Evolutionary conservation across 257 asterid genomes (phyloP), one percentile per base, ranked within the genome.

Genomic region (Scutellaria barbata): DNA sequence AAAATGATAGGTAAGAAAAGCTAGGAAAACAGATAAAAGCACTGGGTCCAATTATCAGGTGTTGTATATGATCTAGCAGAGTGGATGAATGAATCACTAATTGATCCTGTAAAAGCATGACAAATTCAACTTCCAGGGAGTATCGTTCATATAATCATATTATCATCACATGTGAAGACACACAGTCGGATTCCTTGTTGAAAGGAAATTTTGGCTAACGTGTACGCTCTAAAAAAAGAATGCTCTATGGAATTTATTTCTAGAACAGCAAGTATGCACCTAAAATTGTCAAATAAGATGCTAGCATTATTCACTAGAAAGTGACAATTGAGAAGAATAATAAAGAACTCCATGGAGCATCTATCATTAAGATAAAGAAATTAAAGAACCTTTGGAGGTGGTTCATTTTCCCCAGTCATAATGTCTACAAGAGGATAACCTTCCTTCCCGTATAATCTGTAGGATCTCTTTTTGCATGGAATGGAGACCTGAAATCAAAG

Each of bases 341-440:
- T 45, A 57, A 14, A 12, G 10, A 61, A 53, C 30, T 41, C 69
- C 13, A 71, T 4, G 14, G 37, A 63, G 63, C 5, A 54, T 12
- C 48, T 30, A 68, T 37, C 50, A 46, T n/a, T 35, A 64, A 80
- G 45, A 64, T 20, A 71, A 71, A 65, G 5, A 66, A 39, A 63
- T 65, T 8, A 25, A 61, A 69, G 43, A 70, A 66, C 98, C 99
- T 92, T 89, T 5, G 98, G 99, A 59, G 92, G 81, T 18, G 95
- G 95, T 81, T 95, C 98, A 56, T 88, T 88, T 81, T 84, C 97
- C 68, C 98, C 98, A 0, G 90, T 88, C 83, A 92, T 92, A 75
- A 95, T 84, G 90, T 95, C 99, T 68, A 92, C 97, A 61, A 95
- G 96, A 75, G 99, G 85, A 74, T 89, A 95, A 47, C 87, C 94